phyloP scores from a whole-genome alignment of 176 grass and related monocot species.

The Cenchrus purpureus region DNA sequence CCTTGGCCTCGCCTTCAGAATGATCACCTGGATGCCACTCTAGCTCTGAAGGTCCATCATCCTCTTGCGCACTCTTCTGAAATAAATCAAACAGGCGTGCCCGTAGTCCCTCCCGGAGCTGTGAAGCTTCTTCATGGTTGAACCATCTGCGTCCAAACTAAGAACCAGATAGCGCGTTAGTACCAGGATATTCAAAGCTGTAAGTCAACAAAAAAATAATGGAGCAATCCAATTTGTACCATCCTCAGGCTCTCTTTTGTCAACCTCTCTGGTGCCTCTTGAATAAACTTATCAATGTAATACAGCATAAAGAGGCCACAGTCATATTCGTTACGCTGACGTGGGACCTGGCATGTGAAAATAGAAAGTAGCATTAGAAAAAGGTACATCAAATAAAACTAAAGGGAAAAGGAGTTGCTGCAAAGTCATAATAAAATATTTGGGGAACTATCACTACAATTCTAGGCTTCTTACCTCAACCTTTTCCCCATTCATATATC shows the following conservation, averaged over 20 bases:
- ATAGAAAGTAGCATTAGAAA: constrained; percentile 40
- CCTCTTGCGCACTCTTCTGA: constrained; percentile 7
- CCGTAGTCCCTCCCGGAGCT: constrained; percentile 39
- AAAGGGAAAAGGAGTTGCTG: neutral
- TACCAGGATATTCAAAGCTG: constrained; percentile 7
- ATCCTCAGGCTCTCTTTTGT: constrained; percentile 43
- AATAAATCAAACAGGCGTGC: constrained; percentile 45
- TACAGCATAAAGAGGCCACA: constrained; percentile 67
- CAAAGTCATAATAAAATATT: constrained; percentile 26
- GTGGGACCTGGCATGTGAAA: constrained; percentile 55
- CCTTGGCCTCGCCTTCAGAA: constrained; percentile 12
- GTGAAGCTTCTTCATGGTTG: constrained; percentile 40
- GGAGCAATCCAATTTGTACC: constrained; percentile 35
- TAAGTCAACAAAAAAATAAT: constrained; percentile 1
- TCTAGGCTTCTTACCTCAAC: constrained; percentile 47
- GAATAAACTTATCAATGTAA: constrained; percentile 66
- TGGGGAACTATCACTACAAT: constrained; percentile 1
- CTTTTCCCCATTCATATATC: constrained; percentile 35
- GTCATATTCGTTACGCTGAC: constrained; percentile 56
- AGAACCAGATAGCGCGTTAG: constrained; percentile 10
- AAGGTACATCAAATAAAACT: constrained; percentile 22
- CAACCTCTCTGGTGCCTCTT: constrained; percentile 51
- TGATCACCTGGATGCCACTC: constrained; percentile 10
- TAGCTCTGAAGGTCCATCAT: constrained; percentile 1
- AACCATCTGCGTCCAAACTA: constrained; percentile 74